Base-by-base conservation (phyloP, 768 basidiomycete species). In the Pleurotus giganteus region DNA sequence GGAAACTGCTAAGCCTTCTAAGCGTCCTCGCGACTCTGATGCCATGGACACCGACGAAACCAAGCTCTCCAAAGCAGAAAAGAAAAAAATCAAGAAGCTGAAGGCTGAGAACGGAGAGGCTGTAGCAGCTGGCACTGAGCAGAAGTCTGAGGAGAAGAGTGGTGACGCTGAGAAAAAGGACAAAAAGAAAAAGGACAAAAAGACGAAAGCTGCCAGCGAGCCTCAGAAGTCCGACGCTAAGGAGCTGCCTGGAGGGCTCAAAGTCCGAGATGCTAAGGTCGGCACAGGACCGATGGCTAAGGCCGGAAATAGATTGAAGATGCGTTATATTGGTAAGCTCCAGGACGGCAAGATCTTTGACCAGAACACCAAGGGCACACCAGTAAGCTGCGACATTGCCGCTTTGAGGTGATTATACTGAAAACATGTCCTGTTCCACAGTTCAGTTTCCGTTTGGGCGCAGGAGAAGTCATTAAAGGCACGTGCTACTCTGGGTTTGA, bases 301-400 rank as follows among this genome's bases (percentile, higher is more conserved):
- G 77, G 82, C 84, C 53, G 95, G 95, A 13, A 85, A 88, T 71
- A 85, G 75, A 39, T 79, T 97, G 46, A 76, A 75, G 52, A 91
- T 98, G 88, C 79, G 96, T 55, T 98, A 98, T 71, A 86, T 98
- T 62, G 96, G 96, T 60, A 96, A 94, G 74, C 77, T 97, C 39
- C 69, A 73, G 49, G 83, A 85, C 57, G 89, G 88, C 61, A 86
- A 83, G 61, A 60, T 85, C 17, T 94, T 94, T 60, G 92, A 94
- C 72, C 75, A 79, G 60, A 94, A 94, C 69, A 81, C 77, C 60
- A 88, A 85, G 69, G 95, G 95, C 61, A 87, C 88, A 63, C 92
- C 94, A 23, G 91, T 96, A 66, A 65, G 86, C 72, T 13, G 24
- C 45, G 37, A 44, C 66, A 17, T 7, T 41, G 34, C 32, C 2